Conservation (phyloP, 805 yeast genomes). For the Yamadazyma ubonensis region DNA sequence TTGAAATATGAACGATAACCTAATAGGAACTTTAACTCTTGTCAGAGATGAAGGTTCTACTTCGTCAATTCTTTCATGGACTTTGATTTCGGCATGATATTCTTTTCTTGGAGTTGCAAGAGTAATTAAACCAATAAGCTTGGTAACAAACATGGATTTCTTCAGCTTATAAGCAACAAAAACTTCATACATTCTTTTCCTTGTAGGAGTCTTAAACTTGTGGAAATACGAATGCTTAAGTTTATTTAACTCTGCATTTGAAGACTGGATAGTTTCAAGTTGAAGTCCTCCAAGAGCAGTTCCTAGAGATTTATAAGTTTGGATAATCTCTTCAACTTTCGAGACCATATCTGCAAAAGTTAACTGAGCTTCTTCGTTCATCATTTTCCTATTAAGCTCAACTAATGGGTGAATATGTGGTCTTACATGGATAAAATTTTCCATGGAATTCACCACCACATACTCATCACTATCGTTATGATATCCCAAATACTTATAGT, state of each 20-base stretch:
- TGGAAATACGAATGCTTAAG: conserved; percentile 29
- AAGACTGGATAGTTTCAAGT: conserved; percentile 6
- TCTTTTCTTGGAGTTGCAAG: conserved; percentile 31
- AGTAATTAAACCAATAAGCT: conserved; percentile 32
- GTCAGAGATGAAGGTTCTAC: conserved; percentile 3
- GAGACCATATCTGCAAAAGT: conserved; percentile 28
- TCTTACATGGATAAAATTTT: conserved; percentile 25
- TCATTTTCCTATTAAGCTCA: conserved; percentile 30
- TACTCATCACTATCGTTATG: conserved; percentile 20
- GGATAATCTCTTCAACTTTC: conserved; percentile 28
- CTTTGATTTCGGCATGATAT: conserved; percentile 19
- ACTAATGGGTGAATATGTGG: conserved; percentile 24
- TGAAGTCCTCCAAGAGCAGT: conserved; percentile 5
- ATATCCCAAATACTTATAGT: conserved; percentile 23
- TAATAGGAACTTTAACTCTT: conserved; percentile 9
- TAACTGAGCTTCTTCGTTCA: conserved; percentile 33
- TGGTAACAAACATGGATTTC: conserved; percentile 28
- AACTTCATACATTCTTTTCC: conserved; percentile 26
- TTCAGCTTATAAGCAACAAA: conserved; percentile 28
- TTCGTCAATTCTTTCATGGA: conserved; percentile 9
- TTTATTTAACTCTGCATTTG: conserved; percentile 27
- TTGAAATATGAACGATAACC: conserved; percentile 18
- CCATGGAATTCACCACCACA: conserved; percentile 30
- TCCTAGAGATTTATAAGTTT: conserved; percentile 21
- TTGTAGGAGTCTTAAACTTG: conserved; percentile 8